Base-by-base conservation (phyloP, 768 basidiomycete genomes). In the Tricholoma flavovirens region DNA sequence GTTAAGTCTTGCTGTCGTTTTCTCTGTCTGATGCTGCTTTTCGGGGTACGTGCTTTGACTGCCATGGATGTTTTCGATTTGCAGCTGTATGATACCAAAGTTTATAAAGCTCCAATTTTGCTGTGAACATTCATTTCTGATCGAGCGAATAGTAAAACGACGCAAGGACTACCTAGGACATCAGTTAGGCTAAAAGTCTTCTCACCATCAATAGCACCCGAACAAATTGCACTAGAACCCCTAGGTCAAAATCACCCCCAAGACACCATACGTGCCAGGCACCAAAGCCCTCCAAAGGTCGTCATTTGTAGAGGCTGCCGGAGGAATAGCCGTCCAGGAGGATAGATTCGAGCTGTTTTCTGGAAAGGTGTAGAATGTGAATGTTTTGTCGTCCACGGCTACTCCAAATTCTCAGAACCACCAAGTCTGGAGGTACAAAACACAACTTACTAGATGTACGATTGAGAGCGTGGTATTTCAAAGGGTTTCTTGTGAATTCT, bases 301-400 rank as follows among this genome's bases (percentile, higher is more conserved):
- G n/a, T 59, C 53, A 49, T 58, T 29, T 29, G 51, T 35, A 3
- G 32, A 19, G 17, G 35, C 55, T 15, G 32, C n/a, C 0, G 32
- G 17, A 15, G 57, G 55, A 35, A 57, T 53, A 33, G 26, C 30
- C 9, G 17, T 4, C 50, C 57, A 61, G 5, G 22, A 42, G 29
- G 30, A 24, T 38, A 56, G 32, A 14, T 56, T 19, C 24, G 24
- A 26, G 4, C n/a, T 9, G 1, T 54, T 4, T 1, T 49, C 5
- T 26, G 24, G 49, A 15, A 59, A 56, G 24, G 36, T 43, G 33
- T 45, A 54, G 38, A 61, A 61, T 19, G 15, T 33, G 24, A 33
- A 21, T 5, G n/a, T 17, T 33, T 15, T 36, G 17, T 36, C n/a
- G 9, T 15, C 21, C 11, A 29, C 10, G 10, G n/a, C 50, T 35